phyloP scores from a whole-genome alignment of 2,329 filamentous ascomycete species.

The Diaporthe aspalathi region DNA sequence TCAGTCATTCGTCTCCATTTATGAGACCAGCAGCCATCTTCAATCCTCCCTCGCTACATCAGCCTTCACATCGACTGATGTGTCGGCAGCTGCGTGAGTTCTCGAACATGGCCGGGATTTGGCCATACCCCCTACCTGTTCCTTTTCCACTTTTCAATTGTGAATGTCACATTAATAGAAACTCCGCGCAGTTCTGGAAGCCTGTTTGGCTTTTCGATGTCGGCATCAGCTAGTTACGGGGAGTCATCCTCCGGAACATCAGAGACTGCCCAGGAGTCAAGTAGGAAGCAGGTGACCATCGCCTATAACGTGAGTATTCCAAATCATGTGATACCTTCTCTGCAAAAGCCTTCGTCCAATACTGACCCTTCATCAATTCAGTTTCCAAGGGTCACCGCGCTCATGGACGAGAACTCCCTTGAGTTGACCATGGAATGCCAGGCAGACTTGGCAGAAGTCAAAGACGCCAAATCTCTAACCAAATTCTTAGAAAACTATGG shows the following conservation, averaged over 20 bases:
- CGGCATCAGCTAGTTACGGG: not conserved
- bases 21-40: constrained; percentile 8
- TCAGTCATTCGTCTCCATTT: not conserved
- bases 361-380: not conserved
- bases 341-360: too few species aligned
- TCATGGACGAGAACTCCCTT: not conserved
- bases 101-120: too few species aligned
- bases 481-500: not conserved
- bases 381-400: not conserved
- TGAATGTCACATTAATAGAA: too few species aligned
- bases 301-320: not conserved
- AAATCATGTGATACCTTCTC: too few species aligned
- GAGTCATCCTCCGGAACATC: not conserved
- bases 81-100: constrained; percentile 2
- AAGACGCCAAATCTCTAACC: not conserved
- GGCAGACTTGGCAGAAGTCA: not conserved
- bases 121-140: too few species aligned
- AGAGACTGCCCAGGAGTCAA: not conserved
- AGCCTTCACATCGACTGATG: not conserved
- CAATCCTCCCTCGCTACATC: not conserved
- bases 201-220: not conserved
- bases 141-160: too few species aligned
- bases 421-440: constrained; percentile 5
- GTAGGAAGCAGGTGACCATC: not conserved
- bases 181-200: not conserved